Base-by-base conservation (phyloP, 2,329 filamentous ascomycete genomes). In the Zalaria obscura region DNA sequence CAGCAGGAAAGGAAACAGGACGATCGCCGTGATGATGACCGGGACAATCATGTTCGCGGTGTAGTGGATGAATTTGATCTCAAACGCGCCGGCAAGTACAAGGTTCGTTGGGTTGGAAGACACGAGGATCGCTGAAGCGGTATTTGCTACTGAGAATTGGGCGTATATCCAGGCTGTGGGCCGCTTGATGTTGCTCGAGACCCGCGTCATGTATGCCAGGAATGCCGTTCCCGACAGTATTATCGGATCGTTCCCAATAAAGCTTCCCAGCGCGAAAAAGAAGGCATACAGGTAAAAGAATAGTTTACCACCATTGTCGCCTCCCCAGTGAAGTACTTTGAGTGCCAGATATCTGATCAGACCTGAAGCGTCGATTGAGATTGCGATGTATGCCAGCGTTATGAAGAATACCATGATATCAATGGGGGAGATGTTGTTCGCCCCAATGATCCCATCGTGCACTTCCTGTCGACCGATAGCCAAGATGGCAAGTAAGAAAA, bases 31-130 rank as follows among this genome's bases (percentile, higher is more conserved):
- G n/a, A 72, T 63, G 25, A 83, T 60, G 1, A 82, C 78, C 0
- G 81, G 81, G 0, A 85, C 77, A 11, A 85, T 78, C 70, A 85
- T 81, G 53, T 85, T 83, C n/a, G 77, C 80, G 0, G 80, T 84
- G 52, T 85, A 85, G 34, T 73, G 67, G 52, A 85, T 74, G 56
- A 85, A 85, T 39, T 72, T 79, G 62, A 85, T 78, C 3, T 72
- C 52, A 52, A 85, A 85, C 2, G 81, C 81, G 3, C 80, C 80
- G 0, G 80, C 79, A 0, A 85, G 68, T 0, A 85, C 80, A 5
- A 85, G 69, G 42, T 86, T 86, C 2, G 82, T 85, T 0, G 82
- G 82, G 45, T 86, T 86, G 0, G 80, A 85, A 0, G 81, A 85
- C 6, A 87, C 82, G 8, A 87, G 65, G 25, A 85, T 82, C 0